Conservation (phyloP, 177 flowering plant species). For the Vitis hybrid region DNA sequence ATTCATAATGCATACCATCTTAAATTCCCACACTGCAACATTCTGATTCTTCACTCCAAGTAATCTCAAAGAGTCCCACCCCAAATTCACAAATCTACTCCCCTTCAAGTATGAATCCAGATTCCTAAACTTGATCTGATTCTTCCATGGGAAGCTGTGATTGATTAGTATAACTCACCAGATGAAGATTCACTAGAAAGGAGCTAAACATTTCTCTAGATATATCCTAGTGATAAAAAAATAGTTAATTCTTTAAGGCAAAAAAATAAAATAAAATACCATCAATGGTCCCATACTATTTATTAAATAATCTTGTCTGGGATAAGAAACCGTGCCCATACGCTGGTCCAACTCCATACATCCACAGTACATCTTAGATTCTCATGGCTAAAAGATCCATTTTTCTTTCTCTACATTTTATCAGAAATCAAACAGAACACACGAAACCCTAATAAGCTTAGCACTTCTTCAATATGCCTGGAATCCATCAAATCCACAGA, state of each 20-base stretch:
- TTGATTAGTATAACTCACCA: no score
- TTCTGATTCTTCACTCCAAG: neutral
- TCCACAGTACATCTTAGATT: neutral
- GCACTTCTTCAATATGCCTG: no score
- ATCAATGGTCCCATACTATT: neutral
- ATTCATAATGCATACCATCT: neutral
- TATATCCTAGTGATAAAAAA: neutral
- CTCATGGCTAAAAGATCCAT: neutral
- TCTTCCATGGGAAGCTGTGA: neutral
- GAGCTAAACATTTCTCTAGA: neutral
- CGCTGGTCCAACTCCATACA: neutral
- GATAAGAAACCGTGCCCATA: slow-evolving; percentile 3
- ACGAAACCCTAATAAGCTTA: no score
- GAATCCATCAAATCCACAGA: no score
- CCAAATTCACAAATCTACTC: no score
- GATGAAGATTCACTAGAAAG: neutral
- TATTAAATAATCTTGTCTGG: neutral
- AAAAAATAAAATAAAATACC: neutral
- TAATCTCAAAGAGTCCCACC: neutral
- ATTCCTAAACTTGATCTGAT: neutral
- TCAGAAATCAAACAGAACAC: slow-evolving; percentile 7
- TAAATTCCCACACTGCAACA: no score
- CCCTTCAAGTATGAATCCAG: neutral
- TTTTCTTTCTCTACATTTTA: neutral
- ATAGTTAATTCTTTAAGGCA: neutral